These are phyloP conservation scores for Nicotiana obtusifolia DNA, from an alignment of 257 asterid genomes.

Conservation along the genomic window DNA sequence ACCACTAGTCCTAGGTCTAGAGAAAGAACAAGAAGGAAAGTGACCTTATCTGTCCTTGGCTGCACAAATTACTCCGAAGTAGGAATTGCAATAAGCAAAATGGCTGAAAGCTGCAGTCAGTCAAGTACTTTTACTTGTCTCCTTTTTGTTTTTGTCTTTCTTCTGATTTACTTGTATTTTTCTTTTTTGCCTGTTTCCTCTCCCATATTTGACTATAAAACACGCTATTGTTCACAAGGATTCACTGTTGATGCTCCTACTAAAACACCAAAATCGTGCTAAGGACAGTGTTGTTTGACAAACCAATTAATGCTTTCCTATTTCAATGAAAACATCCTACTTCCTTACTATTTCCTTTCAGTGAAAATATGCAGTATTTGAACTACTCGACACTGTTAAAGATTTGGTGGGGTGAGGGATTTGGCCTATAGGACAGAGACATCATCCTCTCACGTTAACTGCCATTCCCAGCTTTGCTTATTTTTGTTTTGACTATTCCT, in stretches of 20 bases:
- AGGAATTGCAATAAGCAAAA: not conserved
- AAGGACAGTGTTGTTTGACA: not conserved
- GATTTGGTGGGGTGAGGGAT: not conserved
- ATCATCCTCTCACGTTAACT: not conserved
- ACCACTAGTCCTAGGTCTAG: not conserved
- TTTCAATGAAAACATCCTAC: not conserved
- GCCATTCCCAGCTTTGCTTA: not conserved
- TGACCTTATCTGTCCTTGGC: not conserved
- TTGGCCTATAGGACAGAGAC: not conserved
- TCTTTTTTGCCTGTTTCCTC: too few relatives aligned
- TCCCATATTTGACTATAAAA: not conserved
- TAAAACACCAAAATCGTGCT: not conserved
- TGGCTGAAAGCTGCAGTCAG: not conserved
- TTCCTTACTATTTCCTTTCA: not conserved
- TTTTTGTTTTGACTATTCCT: constrained; percentile 6
- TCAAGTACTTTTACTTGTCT: too few relatives aligned
- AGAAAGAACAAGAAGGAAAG: not conserved
- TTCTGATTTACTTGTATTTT: too few relatives aligned
- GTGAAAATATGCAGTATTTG: not conserved
- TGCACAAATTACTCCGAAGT: not conserved
- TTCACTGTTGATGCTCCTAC: not conserved
- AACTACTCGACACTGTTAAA: not conserved
- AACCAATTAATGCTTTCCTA: not conserved
- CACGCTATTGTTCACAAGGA: not conserved
- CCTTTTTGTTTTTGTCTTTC: too few relatives aligned